Evolutionary conservation across 2,329 filamentous ascomycete genomes (phyloP), one percentile per base, ranked within the genome.

Genomic region (Paramyrothecium roridum): DNA sequence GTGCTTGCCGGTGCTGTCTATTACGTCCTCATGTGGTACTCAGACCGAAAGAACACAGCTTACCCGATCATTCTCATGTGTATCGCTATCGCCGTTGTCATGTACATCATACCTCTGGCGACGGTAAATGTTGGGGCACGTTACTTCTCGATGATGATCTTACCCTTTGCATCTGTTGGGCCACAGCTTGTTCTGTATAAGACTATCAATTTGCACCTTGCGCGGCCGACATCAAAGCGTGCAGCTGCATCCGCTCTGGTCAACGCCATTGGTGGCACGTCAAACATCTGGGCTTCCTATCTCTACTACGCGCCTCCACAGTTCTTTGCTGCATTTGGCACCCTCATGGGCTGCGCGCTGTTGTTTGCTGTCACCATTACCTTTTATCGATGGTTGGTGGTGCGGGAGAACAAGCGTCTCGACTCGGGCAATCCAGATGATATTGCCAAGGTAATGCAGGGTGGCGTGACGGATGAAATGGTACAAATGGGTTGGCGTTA

Each of bases 381-480:
- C 3, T 48, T 67, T 10, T 76, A 76, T 53, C 67, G 71, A 17
- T 73, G 70, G 68, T 50, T 72, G 3, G 60, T 76, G 4, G 43
- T 68, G 50, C 68, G 72, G 2, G 73, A 76, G 57, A 76, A 76
- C 59, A 65, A 56, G 37, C 68, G 71, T 1, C 55, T 76, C 51
- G 71, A 75, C 46, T 72, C 72, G 0, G 70, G 67, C 3, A 65
- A 73, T n/a, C 64, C 64, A 1, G 65, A 61, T 3, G 40, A 69
- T 53, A 69, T 76, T 54, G 71, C 67, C 0, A 73, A 74, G 62
- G 74, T 67, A 3, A 64, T 73, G 17, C 73, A 70, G 53, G 71
- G 71, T 3, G 74, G 74, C 10, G 74, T 76, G 3, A 77, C 74
- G 1, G 68, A 73, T 50, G 73, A 77, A 58, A 76, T 76, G 74